phyloP scores from a whole-genome alignment of 148 eudicot species.

The Cornus controversa region DNA sequence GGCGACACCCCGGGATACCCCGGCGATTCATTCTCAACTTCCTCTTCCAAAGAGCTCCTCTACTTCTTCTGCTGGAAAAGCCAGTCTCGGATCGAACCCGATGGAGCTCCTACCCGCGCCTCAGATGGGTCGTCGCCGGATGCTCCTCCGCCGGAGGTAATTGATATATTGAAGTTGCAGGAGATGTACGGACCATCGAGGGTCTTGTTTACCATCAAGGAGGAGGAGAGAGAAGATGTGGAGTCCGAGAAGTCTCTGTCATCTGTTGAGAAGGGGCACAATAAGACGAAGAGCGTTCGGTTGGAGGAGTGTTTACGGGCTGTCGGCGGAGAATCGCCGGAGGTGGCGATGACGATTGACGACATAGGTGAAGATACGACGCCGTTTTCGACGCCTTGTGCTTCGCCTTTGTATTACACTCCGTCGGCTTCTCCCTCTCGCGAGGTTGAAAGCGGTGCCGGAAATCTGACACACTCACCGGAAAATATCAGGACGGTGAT shows the following conservation, averaged over 20 bases:
- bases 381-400: conserved; percentile 43
- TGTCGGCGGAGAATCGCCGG: conserved; percentile 1
- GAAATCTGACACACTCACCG: background rate
- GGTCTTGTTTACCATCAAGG: conserved; percentile 27
- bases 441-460: background rate
- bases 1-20: background rate
- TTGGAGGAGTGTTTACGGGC: background rate
- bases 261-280: background rate
- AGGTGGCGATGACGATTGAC: background rate
- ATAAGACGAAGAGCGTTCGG: background rate
- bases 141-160: background rate
- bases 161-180: conserved; percentile 29
- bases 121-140: background rate
- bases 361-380: conserved; percentile 18
- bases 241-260: conserved; percentile 17
- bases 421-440: conserved; percentile 33
- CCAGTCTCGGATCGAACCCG: conserved; percentile 21
- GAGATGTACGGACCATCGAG: conserved; percentile 34
- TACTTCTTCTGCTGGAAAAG: conserved; percentile 31
- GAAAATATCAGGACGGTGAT: too few relatives aligned
- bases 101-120: background rate
- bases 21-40: background rate
- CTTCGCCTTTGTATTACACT: conserved; percentile 33
- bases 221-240: conserved; percentile 29
- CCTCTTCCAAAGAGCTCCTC: conserved; percentile 31